Base-by-base conservation (phyloP, 2,329 filamentous ascomycete genomes). In the Cytospora mali region DNA sequence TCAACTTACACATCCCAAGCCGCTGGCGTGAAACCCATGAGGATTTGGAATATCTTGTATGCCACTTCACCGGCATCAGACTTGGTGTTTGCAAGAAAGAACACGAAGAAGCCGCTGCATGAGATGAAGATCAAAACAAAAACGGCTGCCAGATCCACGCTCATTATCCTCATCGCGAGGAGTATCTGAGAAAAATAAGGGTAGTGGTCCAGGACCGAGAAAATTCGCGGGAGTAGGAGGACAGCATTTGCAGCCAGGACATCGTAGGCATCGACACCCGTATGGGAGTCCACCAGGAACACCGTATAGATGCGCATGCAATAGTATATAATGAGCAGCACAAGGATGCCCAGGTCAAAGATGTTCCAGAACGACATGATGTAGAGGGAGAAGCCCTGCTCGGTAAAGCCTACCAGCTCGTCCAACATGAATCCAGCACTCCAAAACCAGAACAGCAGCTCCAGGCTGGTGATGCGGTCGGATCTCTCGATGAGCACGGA, bases 311-410 rank as follows among this genome's bases (percentile, higher is more conserved):
- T 83, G 61, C 94, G 88, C 79, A 97, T 87, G 70, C 90, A 91
- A 74, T 97, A 96, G 79, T 97, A 97, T 61, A 91, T 84, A 70
- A 96, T 87, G 69, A 97, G 86, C 65, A 97, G 80, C 27, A 96
- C 78, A 58, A 97, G 78, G 58, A 97, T 97, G 10, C 93, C 93
- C 42, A 97, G 80, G 72, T 97, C 94, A 74, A 97, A 97, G 42
- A 93, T 87, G 74, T 97, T 97, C 94, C 94, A 97, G 74, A 97
- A 95, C 74, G 92, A 96, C 88, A 97, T 94, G 71, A 97, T 92
- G 76, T 97, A 98, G 31, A 98, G 84, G 42, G 93, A 93, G 74
- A 97, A 97, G 3, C 94, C 94, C 76, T 97, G 93, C 75, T 98
- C 94, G 68, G 93, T 97, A 80, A 97, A 97, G 13, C 93, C 93